Evolutionary conservation across 352 stramenopile species (phyloP), one percentile per base, ranked within the genome.

Genomic region (Phytophthora sojae): DNA sequence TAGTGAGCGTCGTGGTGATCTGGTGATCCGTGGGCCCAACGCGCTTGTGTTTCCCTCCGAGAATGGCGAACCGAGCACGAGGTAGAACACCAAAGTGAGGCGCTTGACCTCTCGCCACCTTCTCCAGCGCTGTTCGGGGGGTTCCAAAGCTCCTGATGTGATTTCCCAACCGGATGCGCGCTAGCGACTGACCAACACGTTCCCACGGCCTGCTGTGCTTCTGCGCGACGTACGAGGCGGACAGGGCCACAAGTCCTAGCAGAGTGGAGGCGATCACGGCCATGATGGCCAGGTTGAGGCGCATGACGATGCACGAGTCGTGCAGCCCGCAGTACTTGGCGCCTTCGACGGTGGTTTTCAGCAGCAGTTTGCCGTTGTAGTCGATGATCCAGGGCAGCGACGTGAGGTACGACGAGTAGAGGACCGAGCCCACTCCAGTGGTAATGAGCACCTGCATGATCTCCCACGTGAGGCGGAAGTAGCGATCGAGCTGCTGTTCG

Each of bases 281-380:
- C 12, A 78, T 19, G 45, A 66, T 67, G 5, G 58, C 53, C 37
- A 78, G 25, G 49, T 78, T 78, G 17, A 72, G 32, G 1, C 21
- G 23, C 55, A 72, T 72, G 17, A 78, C 61, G 30, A 78, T 75
- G 51, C 71, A 78, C 50, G 71, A 75, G 15, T 78, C 71, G 26
- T 70, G 51, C 17, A 78, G 51, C 11, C 63, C 59, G 15, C 71
- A 78, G 47, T 71, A 69, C 21, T 72, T 64, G 4, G 61, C 66
- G 4, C 71, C 71, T 64, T 69, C 66, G 3, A 59, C 32, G 17
- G 71, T 75, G 9, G 71, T 78, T 50, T 78, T 78, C 9, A 66
- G 71, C 14, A 78, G 71, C 39, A 78, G n/a, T 49, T 75, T 62
- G 7, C 71, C 66, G 26, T 78, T 78, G 32, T 66, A 68, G 39